phyloP scores from a whole-genome alignment of 2,329 filamentous ascomycete genomes.

The Sclerotinia subarctica region DNA sequence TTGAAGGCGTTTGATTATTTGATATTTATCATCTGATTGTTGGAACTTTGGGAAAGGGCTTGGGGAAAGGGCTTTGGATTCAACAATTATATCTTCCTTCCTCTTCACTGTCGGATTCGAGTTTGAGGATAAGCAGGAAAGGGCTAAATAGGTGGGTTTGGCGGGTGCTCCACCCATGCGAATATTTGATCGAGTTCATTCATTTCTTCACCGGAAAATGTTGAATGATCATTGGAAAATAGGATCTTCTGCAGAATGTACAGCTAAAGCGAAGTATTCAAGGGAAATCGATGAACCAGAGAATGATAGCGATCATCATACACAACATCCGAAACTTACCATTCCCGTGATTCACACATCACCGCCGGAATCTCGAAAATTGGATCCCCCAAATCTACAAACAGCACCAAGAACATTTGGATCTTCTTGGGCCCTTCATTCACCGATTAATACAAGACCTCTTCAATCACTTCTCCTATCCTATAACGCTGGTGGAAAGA shows the following conservation, averaged over 20 bases:
- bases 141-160: too few relatives aligned
- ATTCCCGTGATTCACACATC: neutral
- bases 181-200: too few relatives aligned
- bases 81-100: too few relatives aligned
- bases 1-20: too few relatives aligned
- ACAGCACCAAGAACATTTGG: conserved; percentile 5
- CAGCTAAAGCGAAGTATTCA: neutral
- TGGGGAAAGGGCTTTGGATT: too few relatives aligned
- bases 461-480: conserved; percentile 4
- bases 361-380: neutral
- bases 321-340: neutral
- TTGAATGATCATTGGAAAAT: neutral
- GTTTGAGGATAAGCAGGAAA: too few relatives aligned
- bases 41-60: too few relatives aligned
- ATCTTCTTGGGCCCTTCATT: neutral
- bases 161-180: too few relatives aligned
- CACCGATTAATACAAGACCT: neutral
- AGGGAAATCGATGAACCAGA: neutral
- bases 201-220: neutral
- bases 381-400: neutral
- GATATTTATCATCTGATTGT: too few relatives aligned
- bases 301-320: neutral
- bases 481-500: neutral
- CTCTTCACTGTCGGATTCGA: too few relatives aligned
- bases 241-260: neutral